phyloP scores from a whole-genome alignment of 768 basidiomycete genomes.

The Hydnomerulius pinastri region DNA sequence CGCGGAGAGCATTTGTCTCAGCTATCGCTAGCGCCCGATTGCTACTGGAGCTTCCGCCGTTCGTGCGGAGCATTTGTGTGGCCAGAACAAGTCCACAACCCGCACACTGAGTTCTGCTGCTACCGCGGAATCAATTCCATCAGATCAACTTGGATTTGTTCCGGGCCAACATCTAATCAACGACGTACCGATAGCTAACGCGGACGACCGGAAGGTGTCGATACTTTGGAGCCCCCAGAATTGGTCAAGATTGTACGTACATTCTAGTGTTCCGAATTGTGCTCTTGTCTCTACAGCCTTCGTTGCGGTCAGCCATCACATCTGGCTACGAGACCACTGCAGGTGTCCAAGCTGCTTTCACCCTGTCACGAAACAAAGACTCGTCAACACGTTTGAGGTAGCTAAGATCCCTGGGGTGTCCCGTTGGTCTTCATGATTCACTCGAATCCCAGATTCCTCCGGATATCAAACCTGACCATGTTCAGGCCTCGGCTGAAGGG shows the following conservation, averaged over 20 bases:
- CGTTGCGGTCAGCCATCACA: slow-evolving; percentile 68
- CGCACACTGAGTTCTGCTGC: slow-evolving; percentile 5
- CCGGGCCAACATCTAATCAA: slow-evolving; percentile 12
- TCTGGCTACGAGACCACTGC: slow-evolving; percentile 94
- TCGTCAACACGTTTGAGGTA: slow-evolving; percentile 84
- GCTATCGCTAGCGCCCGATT: neutral
- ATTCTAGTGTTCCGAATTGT: neutral
- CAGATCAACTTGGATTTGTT: slow-evolving; percentile 32
- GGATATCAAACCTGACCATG: slow-evolving; percentile 64
- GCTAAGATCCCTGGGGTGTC: slow-evolving; percentile 11
- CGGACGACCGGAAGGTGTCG: slow-evolving; percentile 61
- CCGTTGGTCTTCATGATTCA: slow-evolving; percentile 1
- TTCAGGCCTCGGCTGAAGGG: slow-evolving; percentile 59
- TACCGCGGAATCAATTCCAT: slow-evolving; percentile 11
- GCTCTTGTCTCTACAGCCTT: neutral
- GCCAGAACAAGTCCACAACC: neutral
- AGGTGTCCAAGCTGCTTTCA: slow-evolving; percentile 88
- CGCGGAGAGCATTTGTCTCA: neutral
- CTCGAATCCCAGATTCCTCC: slow-evolving; percentile 61
- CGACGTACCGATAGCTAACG: slow-evolving; percentile 54
- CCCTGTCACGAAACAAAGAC: slow-evolving; percentile 83
- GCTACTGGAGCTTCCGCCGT: neutral
- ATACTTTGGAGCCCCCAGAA: slow-evolving; percentile 72
- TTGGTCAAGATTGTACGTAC: slow-evolving; percentile 77
- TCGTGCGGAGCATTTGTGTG: neutral